A percentile compares a stretch with the other conserved stretches of the same genome.
Evolutionary conservation across 495 filamentous ascomycete species (phyloP).

Genomic region (Trichoderma gamsii): DNA sequence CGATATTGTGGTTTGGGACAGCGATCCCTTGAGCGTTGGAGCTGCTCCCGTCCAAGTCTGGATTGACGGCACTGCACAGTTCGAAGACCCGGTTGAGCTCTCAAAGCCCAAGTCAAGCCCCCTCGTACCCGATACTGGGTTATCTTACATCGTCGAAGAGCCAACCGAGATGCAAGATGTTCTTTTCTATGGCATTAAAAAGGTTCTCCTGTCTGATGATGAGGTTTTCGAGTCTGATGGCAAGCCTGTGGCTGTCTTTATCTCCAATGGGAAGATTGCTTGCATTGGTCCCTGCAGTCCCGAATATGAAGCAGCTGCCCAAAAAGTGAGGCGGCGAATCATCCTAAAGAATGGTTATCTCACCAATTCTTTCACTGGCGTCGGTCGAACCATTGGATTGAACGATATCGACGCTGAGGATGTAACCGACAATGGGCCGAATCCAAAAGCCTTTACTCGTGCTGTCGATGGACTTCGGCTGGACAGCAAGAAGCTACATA

Average conservation of each 20-base stretch:
- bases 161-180: conserved; percentile 30
- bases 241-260: conserved; percentile 32
- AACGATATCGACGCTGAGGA: conserved; percentile 50
- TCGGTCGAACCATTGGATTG: conserved; percentile 48
- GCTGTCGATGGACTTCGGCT: conserved; percentile 40
- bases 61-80: conserved; percentile 55
- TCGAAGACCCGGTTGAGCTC: conserved; percentile 39
- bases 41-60: conserved; percentile 57
- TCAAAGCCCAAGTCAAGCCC: conserved; percentile 29
- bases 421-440: conserved; percentile 41
- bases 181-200: conserved; percentile 43
- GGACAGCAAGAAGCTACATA: conserved; percentile 40
- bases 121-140: conserved; percentile 26
- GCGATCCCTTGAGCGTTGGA: conserved; percentile 55
- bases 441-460: conserved; percentile 35
- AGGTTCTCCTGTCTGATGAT: conserved; percentile 30
- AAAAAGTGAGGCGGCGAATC: conserved; percentile 31
- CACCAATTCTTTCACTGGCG: conserved; percentile 48
- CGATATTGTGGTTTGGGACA: conserved; percentile 62
- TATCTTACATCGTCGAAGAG: conserved; percentile 31
- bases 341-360: conserved; percentile 50
- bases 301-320: conserved; percentile 28
- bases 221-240: not conserved
- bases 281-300: conserved; percentile 44
- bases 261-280: conserved; percentile 42